Evolutionary conservation across 108 stramenopile species (phyloP).

Genomic region (Nitzschia putrida): DNA sequence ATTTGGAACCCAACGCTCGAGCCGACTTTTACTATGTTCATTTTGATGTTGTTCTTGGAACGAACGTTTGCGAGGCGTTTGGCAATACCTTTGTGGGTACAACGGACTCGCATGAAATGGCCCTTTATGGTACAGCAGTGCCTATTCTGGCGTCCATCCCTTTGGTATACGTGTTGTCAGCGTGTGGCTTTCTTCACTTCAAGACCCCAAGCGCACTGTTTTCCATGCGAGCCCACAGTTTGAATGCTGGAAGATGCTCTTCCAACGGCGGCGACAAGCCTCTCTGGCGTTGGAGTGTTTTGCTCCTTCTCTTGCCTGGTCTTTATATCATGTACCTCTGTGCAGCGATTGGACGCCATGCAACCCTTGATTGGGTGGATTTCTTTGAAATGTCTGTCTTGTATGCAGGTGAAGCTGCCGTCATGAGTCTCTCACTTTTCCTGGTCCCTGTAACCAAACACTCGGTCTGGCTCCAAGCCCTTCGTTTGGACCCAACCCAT

Average conservation of each 20-base stretch:
- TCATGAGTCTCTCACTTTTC: conserved; percentile 22
- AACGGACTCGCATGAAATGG: neutral
- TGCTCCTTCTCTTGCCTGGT: neutral
- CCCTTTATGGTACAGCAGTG: neutral
- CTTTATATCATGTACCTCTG: neutral
- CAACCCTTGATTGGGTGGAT: neutral
- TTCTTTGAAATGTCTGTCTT: conserved; percentile 4
- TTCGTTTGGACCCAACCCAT: conserved; percentile 16
- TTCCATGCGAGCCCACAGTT: neutral
- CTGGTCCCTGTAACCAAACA: conserved; percentile 47
- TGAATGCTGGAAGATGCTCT: neutral
- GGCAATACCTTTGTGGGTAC: neutral
- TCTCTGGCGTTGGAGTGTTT: neutral
- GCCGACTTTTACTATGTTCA: neutral
- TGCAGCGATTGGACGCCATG: neutral
- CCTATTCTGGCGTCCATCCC: neutral
- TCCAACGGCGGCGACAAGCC: neutral
- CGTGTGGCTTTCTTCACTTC: neutral
- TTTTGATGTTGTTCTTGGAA: neutral
- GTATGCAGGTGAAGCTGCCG: conserved; percentile 15
- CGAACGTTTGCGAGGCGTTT: neutral
- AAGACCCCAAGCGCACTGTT: too few species aligned
- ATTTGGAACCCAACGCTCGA: neutral
- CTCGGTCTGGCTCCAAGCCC: conserved; percentile 16
- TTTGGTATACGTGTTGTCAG: neutral